Conservation (phyloP, 1,284 basidiomycete genomes). For the Ganoderma lucidum region DNA sequence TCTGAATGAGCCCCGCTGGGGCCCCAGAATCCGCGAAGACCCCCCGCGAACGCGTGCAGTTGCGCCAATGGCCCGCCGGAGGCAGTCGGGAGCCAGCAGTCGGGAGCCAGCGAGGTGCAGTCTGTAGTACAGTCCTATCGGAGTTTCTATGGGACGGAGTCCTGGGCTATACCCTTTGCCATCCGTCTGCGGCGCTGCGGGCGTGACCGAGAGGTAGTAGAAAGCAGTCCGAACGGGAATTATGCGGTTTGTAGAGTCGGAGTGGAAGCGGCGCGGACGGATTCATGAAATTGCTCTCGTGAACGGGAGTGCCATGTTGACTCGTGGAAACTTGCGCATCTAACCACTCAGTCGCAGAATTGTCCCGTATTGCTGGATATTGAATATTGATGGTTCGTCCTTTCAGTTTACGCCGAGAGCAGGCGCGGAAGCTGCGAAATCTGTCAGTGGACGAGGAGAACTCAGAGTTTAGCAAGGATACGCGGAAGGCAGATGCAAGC, state of each 20-base stretch:
- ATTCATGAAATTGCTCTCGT: background rate
- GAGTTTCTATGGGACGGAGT: slow-evolving; percentile 6
- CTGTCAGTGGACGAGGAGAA: background rate
- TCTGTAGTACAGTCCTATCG: slow-evolving; percentile 13
- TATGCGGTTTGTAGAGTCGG: background rate
- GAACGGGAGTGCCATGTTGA: background rate
- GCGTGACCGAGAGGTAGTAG: background rate
- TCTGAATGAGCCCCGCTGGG: slow-evolving; percentile 24
- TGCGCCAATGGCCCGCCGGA: slow-evolving; percentile 1
- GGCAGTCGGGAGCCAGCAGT: background rate
- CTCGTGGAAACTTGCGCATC: background rate
- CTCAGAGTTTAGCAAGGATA: slow-evolving; percentile 22
- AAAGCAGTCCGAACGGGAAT: background rate
- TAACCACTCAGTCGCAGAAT: background rate
- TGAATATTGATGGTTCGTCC: slow-evolving; percentile 9
- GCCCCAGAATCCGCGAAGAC: slow-evolving; percentile 30
- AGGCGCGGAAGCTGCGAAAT: background rate
- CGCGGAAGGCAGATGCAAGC: slow-evolving; percentile 27
- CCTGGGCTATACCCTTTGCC: background rate
- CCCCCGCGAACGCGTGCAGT: slow-evolving; percentile 4
- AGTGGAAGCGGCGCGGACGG: background rate
- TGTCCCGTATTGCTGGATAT: background rate
- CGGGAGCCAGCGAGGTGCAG: background rate
- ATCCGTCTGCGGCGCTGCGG: background rate
- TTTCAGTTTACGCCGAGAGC: background rate